These are phyloP conservation scores for Penicillium oxalicum DNA, from an alignment of 2,329 filamentous ascomycete genomes.

Conservation along the genomic window DNA sequence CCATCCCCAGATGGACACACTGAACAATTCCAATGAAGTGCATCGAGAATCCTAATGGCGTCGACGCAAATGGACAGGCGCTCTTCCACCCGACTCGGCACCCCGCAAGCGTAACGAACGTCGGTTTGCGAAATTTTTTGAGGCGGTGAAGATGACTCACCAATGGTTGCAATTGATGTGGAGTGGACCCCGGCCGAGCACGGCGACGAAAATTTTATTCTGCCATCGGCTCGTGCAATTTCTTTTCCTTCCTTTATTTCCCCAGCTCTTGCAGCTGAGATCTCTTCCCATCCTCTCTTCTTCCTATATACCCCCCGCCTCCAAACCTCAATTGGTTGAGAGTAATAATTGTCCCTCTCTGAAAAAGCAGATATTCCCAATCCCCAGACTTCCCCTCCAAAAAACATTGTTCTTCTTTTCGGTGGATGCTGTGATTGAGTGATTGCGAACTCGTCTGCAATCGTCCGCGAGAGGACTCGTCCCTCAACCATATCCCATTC, in stretches of 20 bases:
- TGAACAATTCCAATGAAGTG: too few species aligned
- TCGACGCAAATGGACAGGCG: too few species aligned
- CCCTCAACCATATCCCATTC: conserved; percentile 12
- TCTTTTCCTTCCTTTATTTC: conserved; percentile 13
- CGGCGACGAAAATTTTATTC: conserved; percentile 17
- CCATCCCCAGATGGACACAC: too few species aligned
- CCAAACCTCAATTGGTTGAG: background rate
- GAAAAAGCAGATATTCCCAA: too few species aligned
- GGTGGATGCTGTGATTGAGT: conserved; percentile 38
- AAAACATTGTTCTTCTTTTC: conserved; percentile 1
- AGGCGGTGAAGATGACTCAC: conserved; percentile 8
- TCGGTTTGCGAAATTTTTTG: conserved; percentile 11
- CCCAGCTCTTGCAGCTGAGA: conserved; percentile 20
- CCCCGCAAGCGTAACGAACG: background rate
- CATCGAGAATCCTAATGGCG: too few species aligned
- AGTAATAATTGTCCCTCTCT: too few species aligned
- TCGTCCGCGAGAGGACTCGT: conserved; percentile 37
- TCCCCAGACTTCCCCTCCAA: background rate
- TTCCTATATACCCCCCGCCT: background rate
- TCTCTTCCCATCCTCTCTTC: conserved; percentile 2
- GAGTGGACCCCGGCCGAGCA: conserved; percentile 7
- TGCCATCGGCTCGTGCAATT: conserved; percentile 8
- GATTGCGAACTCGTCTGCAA: conserved; percentile 21
- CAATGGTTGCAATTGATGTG: conserved; percentile 8
- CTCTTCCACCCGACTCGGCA: background rate